Conservation (phyloP, 306 rosid genomes). For the Erythrophleum fordii region DNA sequence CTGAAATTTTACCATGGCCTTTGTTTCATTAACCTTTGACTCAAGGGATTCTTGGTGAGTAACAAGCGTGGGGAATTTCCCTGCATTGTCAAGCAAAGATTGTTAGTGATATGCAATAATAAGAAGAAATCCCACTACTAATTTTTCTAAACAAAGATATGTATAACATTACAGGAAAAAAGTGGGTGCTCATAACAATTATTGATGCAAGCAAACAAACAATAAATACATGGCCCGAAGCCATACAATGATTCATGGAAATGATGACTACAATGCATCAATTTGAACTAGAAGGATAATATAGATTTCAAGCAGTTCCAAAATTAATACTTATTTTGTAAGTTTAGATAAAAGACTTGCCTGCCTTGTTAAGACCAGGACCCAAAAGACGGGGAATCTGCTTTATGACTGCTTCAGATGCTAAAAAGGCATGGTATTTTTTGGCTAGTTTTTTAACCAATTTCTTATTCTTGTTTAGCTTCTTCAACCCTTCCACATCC, state of each 20-base stretch:
- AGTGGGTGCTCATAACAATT: neutral
- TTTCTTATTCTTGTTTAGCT: constrained; percentile 83
- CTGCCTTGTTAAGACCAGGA: constrained; percentile 96
- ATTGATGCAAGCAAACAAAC: neutral
- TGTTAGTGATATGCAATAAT: neutral
- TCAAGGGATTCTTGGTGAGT: constrained; percentile 85
- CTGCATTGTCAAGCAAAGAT: constrained; percentile 35
- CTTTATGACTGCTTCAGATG: constrained; percentile 89
- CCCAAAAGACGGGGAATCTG: constrained; percentile 92
- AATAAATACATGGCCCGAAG: neutral
- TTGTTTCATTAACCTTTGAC: constrained; percentile 80
- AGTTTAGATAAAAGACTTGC: constrained; percentile 43
- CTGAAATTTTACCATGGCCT: constrained; percentile 87
- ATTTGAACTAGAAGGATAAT: neutral
- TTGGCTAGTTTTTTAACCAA: constrained; percentile 84
- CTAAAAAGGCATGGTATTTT: constrained; percentile 83
- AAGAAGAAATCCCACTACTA: neutral
- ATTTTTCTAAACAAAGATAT: neutral
- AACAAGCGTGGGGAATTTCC: constrained; percentile 85
- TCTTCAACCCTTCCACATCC: constrained; percentile 87
- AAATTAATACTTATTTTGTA: neutral
- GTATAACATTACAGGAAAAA: neutral
- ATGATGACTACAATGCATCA: neutral
- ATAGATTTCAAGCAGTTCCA: neutral
- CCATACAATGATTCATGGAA: neutral